Conservation (phyloP, 139 green algal species). For the Picochlorum sp. region DNA sequence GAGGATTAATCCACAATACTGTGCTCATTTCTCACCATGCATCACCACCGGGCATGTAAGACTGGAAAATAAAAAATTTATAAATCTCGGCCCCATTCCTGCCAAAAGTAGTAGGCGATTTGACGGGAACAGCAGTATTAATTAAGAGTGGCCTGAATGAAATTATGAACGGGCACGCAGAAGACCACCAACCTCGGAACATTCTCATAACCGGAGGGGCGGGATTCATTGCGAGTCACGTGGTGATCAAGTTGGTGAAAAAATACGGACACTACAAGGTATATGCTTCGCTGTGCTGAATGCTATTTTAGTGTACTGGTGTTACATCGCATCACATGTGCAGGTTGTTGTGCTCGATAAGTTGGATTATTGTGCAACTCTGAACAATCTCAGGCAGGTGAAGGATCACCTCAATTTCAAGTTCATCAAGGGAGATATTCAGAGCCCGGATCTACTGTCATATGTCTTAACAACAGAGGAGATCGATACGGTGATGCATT, state of each 20-base stretch:
- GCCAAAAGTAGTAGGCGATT: too few relatives aligned
- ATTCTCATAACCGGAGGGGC: conserved; percentile 63
- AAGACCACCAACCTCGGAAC: conserved; percentile 5
- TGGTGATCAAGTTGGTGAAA: too few relatives aligned
- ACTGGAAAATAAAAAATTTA: too few relatives aligned
- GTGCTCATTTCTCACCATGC: too few relatives aligned
- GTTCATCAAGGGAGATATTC: conserved; percentile 93
- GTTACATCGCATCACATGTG: neutral
- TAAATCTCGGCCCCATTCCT: too few relatives aligned
- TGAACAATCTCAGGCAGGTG: conserved; percentile 67
- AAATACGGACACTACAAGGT: conserved; percentile 87
- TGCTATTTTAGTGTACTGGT: neutral
- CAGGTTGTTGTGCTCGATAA: conserved; percentile 91
- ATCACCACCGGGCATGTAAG: too few relatives aligned
- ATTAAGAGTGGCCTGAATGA: too few relatives aligned
- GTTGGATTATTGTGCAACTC: conserved; percentile 89
- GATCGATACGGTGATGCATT: conserved; percentile 98
- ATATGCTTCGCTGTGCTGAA: neutral
- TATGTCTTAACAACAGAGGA: conserved; percentile 74
- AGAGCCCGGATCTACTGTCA: conserved; percentile 77
- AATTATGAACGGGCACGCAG: neutral
- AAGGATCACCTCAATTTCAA: conserved; percentile 73
- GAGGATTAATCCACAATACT: too few relatives aligned
- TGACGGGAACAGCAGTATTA: too few relatives aligned
- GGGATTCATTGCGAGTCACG: conserved; percentile 92